Evolutionary conservation across 441 rosid species (phyloP), one percentile per base, ranked within the genome.

Genomic region (Populus trichocarpa): DNA sequence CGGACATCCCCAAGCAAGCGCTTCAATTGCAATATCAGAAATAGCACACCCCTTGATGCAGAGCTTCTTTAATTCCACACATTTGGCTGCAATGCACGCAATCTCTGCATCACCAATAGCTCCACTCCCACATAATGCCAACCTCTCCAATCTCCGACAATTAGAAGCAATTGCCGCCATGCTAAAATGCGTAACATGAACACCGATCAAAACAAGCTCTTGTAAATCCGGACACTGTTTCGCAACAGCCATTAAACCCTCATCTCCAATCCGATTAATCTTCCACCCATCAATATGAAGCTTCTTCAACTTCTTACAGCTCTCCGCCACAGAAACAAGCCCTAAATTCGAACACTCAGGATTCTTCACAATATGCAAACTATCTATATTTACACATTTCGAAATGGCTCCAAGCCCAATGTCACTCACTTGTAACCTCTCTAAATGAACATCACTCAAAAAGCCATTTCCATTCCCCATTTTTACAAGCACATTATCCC

Each of bases 251-350:
- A 86, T 78, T 35, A 92, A 77, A 64, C 94, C 93, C 76, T 89
- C 92, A 63, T 92, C 94, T 2, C 94, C 94, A 61, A 92, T 88
- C 57, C 89, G 84, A 73, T 88, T 87, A 1, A 88, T 88, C 80
- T 86, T 89, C 86, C 88, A 86, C 75, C 94, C 97, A 85, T 91
- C 96, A 72, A 90, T 86, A 77, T 91, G 92, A 77, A 93, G 92
- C 90, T 90, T 93, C 77, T 93, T 87, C 73, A 93, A 70, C 28
- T 83, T 81, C 79, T 83, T 90, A 71, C 97, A 93, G 3, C 86
- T 84, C 81, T 87, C 89, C 0, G 90, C 89, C 11, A 91, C 80
- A 1, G 83, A 70, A 6, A 77, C 81, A 7, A 93, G 80, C 78
- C 97, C 94, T 7, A 69, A 78, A 79, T 91, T 87, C 22, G 96